Evolutionary conservation across 2,329 filamentous ascomycete genomes (phyloP).

Genomic region (Didymella keratinophila): DNA sequence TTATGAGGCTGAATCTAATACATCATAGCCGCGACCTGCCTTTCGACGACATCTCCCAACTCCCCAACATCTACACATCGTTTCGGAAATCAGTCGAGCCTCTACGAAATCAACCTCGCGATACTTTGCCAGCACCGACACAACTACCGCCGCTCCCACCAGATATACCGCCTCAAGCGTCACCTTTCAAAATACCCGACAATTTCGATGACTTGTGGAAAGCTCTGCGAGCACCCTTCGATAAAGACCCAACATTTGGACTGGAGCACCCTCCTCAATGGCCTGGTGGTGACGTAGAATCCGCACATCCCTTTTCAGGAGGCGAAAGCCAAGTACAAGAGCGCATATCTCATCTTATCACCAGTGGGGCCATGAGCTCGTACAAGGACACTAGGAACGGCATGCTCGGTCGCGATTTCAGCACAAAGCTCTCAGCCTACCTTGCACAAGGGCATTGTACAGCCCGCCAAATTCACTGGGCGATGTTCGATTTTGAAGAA

Average conservation of each 20-base stretch:
- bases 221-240: conserved; percentile 66
- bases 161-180: conserved; percentile 64
- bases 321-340: conserved; percentile 69
- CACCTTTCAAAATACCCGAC: conserved; percentile 70
- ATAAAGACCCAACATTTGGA: conserved; percentile 52
- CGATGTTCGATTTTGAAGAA: conserved; percentile 74
- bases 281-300: conserved; percentile 61
- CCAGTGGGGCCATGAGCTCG: conserved; percentile 64
- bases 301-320: conserved; percentile 72
- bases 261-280: conserved; percentile 61
- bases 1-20: background rate
- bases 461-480: conserved; percentile 74
- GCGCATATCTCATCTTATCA: conserved; percentile 68
- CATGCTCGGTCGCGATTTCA: conserved; percentile 73
- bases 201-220: conserved; percentile 62
- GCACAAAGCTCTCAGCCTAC: conserved; percentile 78
- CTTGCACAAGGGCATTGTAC: conserved; percentile 76
- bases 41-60: conserved; percentile 63
- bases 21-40: conserved; percentile 69
- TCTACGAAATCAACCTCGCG: conserved; percentile 69
- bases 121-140: conserved; percentile 62
- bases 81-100: conserved; percentile 79
- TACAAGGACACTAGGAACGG: conserved; percentile 79
- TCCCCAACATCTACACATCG: conserved; percentile 78
- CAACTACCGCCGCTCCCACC: conserved; percentile 67